Evolutionary conservation across 2,329 filamentous ascomycete genomes (phyloP).

Genomic region (Pseudophaeomoniella oleicola): DNA sequence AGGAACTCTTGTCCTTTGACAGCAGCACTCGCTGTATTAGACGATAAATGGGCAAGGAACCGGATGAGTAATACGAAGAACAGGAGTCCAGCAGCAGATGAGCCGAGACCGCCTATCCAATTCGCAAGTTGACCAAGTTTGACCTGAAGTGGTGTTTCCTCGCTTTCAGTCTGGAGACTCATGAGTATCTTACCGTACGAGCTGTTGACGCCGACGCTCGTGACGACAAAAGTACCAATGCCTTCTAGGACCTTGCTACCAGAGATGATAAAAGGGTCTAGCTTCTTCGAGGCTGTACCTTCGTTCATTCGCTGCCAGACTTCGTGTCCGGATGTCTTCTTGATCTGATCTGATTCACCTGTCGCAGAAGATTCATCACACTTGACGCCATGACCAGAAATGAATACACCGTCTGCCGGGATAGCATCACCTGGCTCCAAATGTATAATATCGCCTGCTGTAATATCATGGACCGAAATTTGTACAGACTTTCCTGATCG

Average conservation of each 20-base stretch:
- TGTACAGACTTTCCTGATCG: conserved; percentile 51
- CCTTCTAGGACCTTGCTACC: conserved; percentile 66
- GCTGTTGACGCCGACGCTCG: conserved; percentile 58
- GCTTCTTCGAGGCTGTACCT: conserved; percentile 36
- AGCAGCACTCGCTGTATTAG: conserved; percentile 40
- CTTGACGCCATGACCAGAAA: conserved; percentile 50
- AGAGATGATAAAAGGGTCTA: conserved; percentile 66
- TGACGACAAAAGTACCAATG: conserved; percentile 59
- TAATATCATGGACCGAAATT: conserved; percentile 51
- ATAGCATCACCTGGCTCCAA: conserved; percentile 56
- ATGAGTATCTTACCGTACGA: conserved; percentile 64
- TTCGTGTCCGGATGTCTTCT: conserved; percentile 47
- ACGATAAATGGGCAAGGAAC: conserved; percentile 56
- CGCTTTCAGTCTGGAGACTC: conserved; percentile 57
- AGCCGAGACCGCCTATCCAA: conserved; percentile 65
- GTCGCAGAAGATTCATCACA: conserved; percentile 63
- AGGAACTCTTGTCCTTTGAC: conserved; percentile 67
- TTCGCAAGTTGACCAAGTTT: conserved; percentile 63
- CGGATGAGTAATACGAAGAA: conserved; percentile 79
- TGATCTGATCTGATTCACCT: conserved; percentile 58
- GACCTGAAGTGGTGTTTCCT: conserved; percentile 62
- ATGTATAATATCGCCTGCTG: conserved; percentile 56
- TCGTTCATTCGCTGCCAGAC: conserved; percentile 42
- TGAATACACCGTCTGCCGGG: conserved; percentile 56
- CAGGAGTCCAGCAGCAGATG: conserved; percentile 58